Evolutionary conservation across 2,329 filamentous ascomycete species (phyloP).

Genomic region (Metarhizium album): DNA sequence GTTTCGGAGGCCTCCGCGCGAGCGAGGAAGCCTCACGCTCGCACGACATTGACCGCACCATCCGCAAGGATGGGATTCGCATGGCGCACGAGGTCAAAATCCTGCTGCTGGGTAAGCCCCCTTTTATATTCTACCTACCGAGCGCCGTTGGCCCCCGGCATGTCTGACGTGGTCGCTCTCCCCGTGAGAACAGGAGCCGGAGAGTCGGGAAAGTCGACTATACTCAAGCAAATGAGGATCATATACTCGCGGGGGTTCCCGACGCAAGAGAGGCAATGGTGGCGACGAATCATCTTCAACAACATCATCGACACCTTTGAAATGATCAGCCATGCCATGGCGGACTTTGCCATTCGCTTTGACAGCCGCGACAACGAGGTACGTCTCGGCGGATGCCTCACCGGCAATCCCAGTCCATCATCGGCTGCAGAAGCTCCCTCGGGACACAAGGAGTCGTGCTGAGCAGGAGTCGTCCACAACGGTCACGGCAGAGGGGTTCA

Average conservation of each 20-base stretch:
- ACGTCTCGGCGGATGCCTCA: conserved; percentile 23
- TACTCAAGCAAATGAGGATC: conserved; percentile 98
- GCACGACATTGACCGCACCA: conserved; percentile 72
- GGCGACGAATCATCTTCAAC: conserved; percentile 89
- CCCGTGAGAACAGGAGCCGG: conserved; percentile 64
- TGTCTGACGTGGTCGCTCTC: not conserved
- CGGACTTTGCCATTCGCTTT: conserved; percentile 72
- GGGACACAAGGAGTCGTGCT: too few species aligned
- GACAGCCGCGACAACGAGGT: conserved; percentile 72
- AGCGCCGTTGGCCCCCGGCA: not conserved
- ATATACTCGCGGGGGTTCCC: conserved; percentile 91
- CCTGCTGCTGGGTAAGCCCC: conserved; percentile 63
- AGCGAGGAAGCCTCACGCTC: conserved; percentile 41
- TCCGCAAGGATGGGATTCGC: conserved; percentile 80
- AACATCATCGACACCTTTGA: conserved; percentile 91
- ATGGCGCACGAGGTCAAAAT: conserved; percentile 87
- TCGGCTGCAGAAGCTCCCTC: too few species aligned
- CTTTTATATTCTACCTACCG: not conserved
- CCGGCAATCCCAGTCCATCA: too few species aligned
- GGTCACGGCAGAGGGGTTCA: too few species aligned
- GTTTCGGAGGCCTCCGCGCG: not conserved
- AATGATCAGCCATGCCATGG: conserved; percentile 83
- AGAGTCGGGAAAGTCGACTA: conserved; percentile 84
- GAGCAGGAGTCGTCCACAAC: too few species aligned
- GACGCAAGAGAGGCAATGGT: conserved; percentile 81